phyloP scores from a whole-genome alignment of 306 rosid species.

The Malus sylvestris region DNA sequence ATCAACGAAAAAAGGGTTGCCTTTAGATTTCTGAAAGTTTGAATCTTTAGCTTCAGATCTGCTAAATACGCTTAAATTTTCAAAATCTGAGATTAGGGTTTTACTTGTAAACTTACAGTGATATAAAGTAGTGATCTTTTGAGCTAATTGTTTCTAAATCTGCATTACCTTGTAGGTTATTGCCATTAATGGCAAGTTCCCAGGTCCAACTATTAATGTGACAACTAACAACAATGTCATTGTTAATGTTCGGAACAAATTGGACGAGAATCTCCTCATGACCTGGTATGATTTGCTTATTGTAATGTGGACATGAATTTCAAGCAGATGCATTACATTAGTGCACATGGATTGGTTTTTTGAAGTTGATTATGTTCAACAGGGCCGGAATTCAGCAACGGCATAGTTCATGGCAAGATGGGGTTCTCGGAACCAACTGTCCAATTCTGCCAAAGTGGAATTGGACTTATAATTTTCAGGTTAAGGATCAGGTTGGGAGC shows the following conservation, averaged over 20 bases:
- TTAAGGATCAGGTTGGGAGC: conserved; percentile 95
- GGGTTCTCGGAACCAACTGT: conserved; percentile 86
- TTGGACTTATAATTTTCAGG: conserved; percentile 95
- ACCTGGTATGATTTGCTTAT: conserved; percentile 49
- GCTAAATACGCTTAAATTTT: conserved; percentile 3
- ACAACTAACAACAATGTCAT: conserved; percentile 85
- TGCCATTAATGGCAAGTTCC: conserved; percentile 73
- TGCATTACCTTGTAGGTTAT: conserved; percentile 62
- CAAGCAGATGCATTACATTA: background rate
- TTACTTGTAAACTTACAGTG: background rate
- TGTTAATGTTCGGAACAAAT: conserved; percentile 78
- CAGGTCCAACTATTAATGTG: conserved; percentile 78
- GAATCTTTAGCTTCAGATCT: conserved; percentile 37
- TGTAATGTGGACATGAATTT: conserved; percentile 7
- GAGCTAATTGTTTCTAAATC: conserved; percentile 7
- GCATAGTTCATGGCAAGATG: conserved; percentile 92
- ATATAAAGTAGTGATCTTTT: background rate
- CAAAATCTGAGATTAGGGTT: conserved; percentile 5
- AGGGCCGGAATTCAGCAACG: conserved; percentile 94
- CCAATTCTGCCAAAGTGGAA: conserved; percentile 99
- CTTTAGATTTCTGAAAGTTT: conserved; percentile 22
- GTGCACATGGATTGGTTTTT: conserved; percentile 4
- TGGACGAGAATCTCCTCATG: conserved; percentile 81
- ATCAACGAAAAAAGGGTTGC: conserved; percentile 19
- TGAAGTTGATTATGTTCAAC: conserved; percentile 17